Percentiles rank a stretch among this genome's conserved stretches.
phyloP scores from a whole-genome alignment of 345 rosid genomes.

The Brassica juncea region DNA sequence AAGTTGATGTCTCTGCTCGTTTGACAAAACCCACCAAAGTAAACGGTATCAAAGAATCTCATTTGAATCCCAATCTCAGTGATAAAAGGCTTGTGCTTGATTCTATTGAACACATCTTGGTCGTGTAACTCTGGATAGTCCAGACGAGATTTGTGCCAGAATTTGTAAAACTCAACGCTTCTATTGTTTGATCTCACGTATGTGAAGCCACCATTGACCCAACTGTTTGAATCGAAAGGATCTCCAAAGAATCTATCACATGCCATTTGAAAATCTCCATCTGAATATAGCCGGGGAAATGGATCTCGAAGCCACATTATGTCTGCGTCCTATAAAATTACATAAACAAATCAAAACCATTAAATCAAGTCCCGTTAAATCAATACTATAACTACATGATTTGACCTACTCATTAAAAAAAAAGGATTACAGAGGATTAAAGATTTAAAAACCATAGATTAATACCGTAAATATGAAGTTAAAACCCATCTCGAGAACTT shows the following conservation, averaged over 20 bases:
- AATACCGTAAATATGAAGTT: conserved; percentile 69
- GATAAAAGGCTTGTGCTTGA: conserved; percentile 50
- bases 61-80: conserved; percentile 45
- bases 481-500: conserved; percentile 63
- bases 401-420: neutral
- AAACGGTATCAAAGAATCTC: conserved; percentile 66
- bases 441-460: neutral
- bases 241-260: conserved; percentile 59
- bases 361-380: neutral
- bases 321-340: conserved; percentile 63
- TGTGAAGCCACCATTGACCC: conserved; percentile 76
- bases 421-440: neutral
- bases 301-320: conserved; percentile 83
- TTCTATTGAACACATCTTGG: conserved; percentile 75
- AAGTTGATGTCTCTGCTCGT: conserved; percentile 53
- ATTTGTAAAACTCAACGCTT: conserved; percentile 61
- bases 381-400: no score
- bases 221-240: conserved; percentile 43
- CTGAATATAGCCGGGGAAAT: conserved; percentile 56
- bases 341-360: neutral
- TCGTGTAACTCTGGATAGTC: conserved; percentile 60
- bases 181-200: conserved; percentile 56
- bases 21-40: conserved; percentile 79
- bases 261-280: conserved; percentile 84
- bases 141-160: conserved; percentile 60